phyloP scores from a whole-genome alignment of 768 basidiomycete species.

The Infundibulicybe gibba region DNA sequence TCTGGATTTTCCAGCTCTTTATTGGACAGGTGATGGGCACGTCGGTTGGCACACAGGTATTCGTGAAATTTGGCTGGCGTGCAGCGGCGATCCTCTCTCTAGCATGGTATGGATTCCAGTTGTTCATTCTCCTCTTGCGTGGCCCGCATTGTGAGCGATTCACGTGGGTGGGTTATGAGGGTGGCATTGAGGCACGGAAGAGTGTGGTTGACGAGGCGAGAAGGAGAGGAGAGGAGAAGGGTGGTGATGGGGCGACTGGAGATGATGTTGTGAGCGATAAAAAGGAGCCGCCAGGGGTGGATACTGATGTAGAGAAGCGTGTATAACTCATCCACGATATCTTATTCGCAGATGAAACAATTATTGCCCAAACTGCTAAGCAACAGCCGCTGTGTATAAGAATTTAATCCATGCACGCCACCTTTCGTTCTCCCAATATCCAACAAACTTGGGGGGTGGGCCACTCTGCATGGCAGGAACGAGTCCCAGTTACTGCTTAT shows the following conservation, averaged over 20 bases:
- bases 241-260: neutral
- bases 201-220: conserved; percentile 24
- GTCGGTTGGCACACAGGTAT: conserved; percentile 67
- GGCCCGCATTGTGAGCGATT: conserved; percentile 61
- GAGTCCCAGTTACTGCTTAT: too few relatives aligned
- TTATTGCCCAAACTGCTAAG: conserved; percentile 11
- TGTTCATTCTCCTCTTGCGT: conserved; percentile 55
- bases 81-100: conserved; percentile 59
- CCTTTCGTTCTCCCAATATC: too few relatives aligned
- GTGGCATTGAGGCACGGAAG: conserved; percentile 44
- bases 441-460: too few relatives aligned
- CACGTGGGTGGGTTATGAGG: conserved; percentile 67
- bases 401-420: conserved; percentile 93
- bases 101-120: conserved; percentile 52
- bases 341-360: neutral
- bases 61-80: conserved; percentile 68
- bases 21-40: conserved; percentile 85
- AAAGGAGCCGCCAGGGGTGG: too few relatives aligned
- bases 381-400: conserved; percentile 53
- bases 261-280: too few relatives aligned
- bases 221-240: neutral
- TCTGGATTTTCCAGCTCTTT: conserved; percentile 45
- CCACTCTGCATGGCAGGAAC: too few relatives aligned
- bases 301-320: too few relatives aligned
- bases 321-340: too few relatives aligned